A percentile compares a stretch with the other conserved stretches of the same genome.
phyloP scores from a whole-genome alignment of 805 yeast species.

The Soucietia sequanensis region DNA sequence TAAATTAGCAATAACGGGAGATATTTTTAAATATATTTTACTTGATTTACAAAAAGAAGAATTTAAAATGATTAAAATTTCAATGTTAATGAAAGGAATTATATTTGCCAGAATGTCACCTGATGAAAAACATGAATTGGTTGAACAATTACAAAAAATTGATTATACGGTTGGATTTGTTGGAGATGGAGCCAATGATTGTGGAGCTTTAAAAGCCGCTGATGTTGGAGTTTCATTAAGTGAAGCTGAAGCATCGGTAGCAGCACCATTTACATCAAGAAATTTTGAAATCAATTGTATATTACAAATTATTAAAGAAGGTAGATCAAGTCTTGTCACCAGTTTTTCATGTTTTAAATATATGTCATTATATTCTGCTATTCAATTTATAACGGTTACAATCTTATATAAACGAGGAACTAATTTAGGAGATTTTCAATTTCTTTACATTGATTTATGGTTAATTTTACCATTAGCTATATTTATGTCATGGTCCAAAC shows the following conservation, averaged over 20 bases:
- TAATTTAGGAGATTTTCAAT: slow-evolving; percentile 95
- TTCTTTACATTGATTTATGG: slow-evolving; percentile 87
- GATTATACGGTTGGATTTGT: slow-evolving; percentile 96
- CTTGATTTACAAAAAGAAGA: slow-evolving; percentile 46
- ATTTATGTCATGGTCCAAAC: slow-evolving; percentile 96
- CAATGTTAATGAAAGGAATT: slow-evolving; percentile 66
- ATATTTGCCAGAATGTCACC: slow-evolving; percentile 98
- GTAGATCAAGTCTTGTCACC: slow-evolving; percentile 91
- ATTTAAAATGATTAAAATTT: slow-evolving; percentile 46
- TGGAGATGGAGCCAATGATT: slow-evolving; percentile 99
- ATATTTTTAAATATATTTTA: slow-evolving; percentile 76
- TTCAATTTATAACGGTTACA: slow-evolving; percentile 87
- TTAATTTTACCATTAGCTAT: slow-evolving; percentile 92
- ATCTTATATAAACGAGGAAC: slow-evolving; percentile 85
- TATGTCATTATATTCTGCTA: slow-evolving; percentile 96
- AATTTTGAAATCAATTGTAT: slow-evolving; percentile 91
- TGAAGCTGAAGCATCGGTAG: slow-evolving; percentile 98
- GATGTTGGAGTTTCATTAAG: slow-evolving; percentile 95
- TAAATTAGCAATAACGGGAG: slow-evolving; percentile 88
- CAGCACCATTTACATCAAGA: slow-evolving; percentile 96
- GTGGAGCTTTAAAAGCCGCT: slow-evolving; percentile 97
- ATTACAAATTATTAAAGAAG: slow-evolving; percentile 86
- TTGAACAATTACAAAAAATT: slow-evolving; percentile 75
- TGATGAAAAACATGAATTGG: slow-evolving; percentile 95
- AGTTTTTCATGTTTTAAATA: slow-evolving; percentile 96